Conservation (phyloP, 257 asterid genomes). For the Penstemon davidsonii region DNA sequence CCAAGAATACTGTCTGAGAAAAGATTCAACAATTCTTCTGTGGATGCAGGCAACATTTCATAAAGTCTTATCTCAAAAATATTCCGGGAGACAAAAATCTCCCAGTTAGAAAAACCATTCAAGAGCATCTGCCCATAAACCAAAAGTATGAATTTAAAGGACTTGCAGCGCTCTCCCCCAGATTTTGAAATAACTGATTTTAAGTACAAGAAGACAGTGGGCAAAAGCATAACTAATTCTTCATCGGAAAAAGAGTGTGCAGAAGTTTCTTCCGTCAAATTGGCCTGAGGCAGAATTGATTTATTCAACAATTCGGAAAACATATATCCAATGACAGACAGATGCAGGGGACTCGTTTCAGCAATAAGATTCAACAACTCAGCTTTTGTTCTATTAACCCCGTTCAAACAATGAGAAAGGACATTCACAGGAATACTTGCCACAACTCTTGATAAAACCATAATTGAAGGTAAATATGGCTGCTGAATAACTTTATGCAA, state of each 20-base stretch:
- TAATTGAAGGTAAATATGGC: slow-evolving; percentile 40
- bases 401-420: slow-evolving; percentile 59
- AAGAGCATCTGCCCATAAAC: slow-evolving; percentile 54
- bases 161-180: slow-evolving; percentile 42
- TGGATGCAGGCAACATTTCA: slow-evolving; percentile 42
- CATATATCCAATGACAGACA: slow-evolving; percentile 61
- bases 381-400: slow-evolving; percentile 52
- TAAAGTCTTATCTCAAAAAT: slow-evolving; percentile 46
- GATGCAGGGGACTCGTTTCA: slow-evolving; percentile 63
- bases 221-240: slow-evolving; percentile 71
- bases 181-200: slow-evolving; percentile 43
- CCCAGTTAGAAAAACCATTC: slow-evolving; percentile 64
- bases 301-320: slow-evolving; percentile 47
- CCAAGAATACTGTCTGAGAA: slow-evolving; percentile 70
- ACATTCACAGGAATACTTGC: slow-evolving; percentile 50
- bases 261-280: slow-evolving; percentile 35
- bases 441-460: slow-evolving; percentile 61
- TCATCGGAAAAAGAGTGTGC: slow-evolving; percentile 42
- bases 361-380: slow-evolving; percentile 57
- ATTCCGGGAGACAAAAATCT: slow-evolving; percentile 45
- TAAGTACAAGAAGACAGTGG: slow-evolving; percentile 57
- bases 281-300: slow-evolving; percentile 31
- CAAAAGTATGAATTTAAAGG: slow-evolving; percentile 40
- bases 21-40: slow-evolving; percentile 47
- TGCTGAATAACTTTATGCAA: slow-evolving; percentile 40